A percentile compares a stretch with the other conserved stretches of the same genome.
phyloP scores from a whole-genome alignment of 2,329 filamentous ascomycete species.

The Penicillium sp. region DNA sequence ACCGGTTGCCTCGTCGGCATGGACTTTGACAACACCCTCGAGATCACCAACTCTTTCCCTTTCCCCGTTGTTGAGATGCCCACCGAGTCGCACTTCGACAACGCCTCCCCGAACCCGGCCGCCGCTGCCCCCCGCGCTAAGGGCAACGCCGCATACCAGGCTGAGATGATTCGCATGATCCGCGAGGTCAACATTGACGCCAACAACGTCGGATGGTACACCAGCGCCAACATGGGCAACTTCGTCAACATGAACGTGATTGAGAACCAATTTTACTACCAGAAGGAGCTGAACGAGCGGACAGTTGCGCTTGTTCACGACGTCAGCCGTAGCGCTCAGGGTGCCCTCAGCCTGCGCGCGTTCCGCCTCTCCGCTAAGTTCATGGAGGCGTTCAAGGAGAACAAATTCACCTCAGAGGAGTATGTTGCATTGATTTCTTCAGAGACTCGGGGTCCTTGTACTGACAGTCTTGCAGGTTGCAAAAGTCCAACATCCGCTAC shows the following conservation, averaged over 20 bases:
- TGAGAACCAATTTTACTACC: slow-evolving; percentile 97
- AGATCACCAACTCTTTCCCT: slow-evolving; percentile 93
- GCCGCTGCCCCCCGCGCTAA: slow-evolving; percentile 90
- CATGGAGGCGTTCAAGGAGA: slow-evolving; percentile 91
- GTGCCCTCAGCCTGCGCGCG: slow-evolving; percentile 82
- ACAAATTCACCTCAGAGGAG: slow-evolving; percentile 96
- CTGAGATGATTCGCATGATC: slow-evolving; percentile 94
- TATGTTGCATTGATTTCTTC: slow-evolving; percentile 49
- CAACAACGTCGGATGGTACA: slow-evolving; percentile 98
- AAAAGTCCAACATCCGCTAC: slow-evolving; percentile 91
- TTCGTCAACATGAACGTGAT: slow-evolving; percentile 93
- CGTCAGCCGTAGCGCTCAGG: slow-evolving; percentile 91
- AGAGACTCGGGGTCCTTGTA: slow-evolving; percentile 1
- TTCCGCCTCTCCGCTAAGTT: slow-evolving; percentile 87
- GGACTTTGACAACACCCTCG: slow-evolving; percentile 77
- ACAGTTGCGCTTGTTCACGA: slow-evolving; percentile 92
- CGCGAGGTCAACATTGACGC: slow-evolving; percentile 98
- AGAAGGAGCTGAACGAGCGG: slow-evolving; percentile 84
- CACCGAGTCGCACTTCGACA: slow-evolving; percentile 70
- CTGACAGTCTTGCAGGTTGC: slow-evolving; percentile 62
- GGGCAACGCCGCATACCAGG: slow-evolving; percentile 83
- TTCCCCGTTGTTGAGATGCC: slow-evolving; percentile 81
- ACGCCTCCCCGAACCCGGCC: slow-evolving; percentile 68
- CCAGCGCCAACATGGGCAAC: slow-evolving; percentile 97
- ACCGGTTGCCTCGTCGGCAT: slow-evolving; percentile 92